Conservation (phyloP, 805 yeast species). For the Ogataea methylovora region DNA sequence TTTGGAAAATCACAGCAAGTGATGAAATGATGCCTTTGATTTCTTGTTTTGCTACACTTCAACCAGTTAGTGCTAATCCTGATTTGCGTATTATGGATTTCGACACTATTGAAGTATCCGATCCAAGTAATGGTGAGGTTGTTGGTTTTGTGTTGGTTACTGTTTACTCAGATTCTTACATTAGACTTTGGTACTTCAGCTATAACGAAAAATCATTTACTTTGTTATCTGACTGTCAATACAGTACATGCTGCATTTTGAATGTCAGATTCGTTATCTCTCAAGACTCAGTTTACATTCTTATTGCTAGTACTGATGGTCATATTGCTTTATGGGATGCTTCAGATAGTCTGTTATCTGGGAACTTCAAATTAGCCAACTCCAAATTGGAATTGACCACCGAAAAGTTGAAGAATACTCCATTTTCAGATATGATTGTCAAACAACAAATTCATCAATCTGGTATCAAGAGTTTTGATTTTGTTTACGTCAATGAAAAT, state of each 20-base stretch:
- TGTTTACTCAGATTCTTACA: conserved; percentile 79
- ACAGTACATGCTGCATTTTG: conserved; percentile 72
- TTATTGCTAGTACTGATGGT: conserved; percentile 82
- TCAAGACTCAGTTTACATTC: conserved; percentile 25
- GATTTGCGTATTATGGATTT: conserved; percentile 91
- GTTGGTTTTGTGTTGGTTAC: conserved; percentile 50
- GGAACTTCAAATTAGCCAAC: background rate
- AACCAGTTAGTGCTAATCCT: conserved; percentile 51
- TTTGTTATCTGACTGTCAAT: conserved; percentile 39
- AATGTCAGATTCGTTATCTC: conserved; percentile 41
- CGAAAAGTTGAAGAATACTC: too few relatives aligned
- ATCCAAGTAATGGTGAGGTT: conserved; percentile 8
- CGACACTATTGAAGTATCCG: conserved; percentile 31
- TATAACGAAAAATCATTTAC: conserved; percentile 29
- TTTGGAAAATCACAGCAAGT: conserved; percentile 57
- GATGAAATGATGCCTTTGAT: conserved; percentile 26
- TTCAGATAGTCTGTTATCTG: background rate
- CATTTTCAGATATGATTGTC: conserved; percentile 11
- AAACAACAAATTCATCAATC: conserved; percentile 71
- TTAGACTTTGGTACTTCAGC: conserved; percentile 57
- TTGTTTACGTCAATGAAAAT: conserved; percentile 4
- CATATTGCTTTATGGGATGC: conserved; percentile 48
- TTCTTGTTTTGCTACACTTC: conserved; percentile 42
- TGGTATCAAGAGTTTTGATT: conserved; percentile 62
- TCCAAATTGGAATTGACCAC: background rate